Conservation (phyloP, 495 filamentous ascomycete genomes). For the Amphirosellinia nigrospora region DNA sequence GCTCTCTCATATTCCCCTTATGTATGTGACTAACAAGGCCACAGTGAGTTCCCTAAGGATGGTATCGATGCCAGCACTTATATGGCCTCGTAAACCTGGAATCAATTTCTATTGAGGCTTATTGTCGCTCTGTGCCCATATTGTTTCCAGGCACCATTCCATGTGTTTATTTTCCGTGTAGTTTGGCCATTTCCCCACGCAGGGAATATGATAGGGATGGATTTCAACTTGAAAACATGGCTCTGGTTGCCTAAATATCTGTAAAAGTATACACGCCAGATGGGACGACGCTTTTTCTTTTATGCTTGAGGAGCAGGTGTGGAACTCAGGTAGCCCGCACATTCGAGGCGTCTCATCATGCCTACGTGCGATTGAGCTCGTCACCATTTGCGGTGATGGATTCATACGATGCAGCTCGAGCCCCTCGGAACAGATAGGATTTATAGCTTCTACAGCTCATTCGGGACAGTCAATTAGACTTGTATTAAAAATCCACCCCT, state of each 20-base stretch:
- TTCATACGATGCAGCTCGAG: neutral
- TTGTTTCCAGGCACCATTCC: neutral
- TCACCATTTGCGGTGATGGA: neutral
- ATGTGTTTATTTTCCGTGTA: constrained; percentile 5
- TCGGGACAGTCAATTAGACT: constrained; percentile 14
- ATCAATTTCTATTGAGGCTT: neutral
- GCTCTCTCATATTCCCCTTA: constrained; percentile 26
- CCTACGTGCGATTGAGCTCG: neutral
- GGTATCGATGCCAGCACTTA: constrained; percentile 64
- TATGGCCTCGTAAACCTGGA: constrained; percentile 56
- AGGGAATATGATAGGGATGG: constrained; percentile 7
- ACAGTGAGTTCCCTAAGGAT: constrained; percentile 66
- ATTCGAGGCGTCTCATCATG: constrained; percentile 1
- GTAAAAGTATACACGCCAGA: constrained; percentile 25
- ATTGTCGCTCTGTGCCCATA: neutral
- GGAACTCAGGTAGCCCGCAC: neutral
- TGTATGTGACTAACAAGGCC: constrained; percentile 33
- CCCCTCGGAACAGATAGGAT: neutral
- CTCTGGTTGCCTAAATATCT: constrained; percentile 4
- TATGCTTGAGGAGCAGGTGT: neutral
- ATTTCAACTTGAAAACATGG: constrained; percentile 13
- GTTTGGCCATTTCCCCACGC: neutral
- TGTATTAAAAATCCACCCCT: constrained; percentile 7
- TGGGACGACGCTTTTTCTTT: constrained; percentile 6
- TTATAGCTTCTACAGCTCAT: constrained; percentile 15